Evolutionary conservation across 129 eudicot species (phyloP).

Genomic region (Flaveria robusta): DNA sequence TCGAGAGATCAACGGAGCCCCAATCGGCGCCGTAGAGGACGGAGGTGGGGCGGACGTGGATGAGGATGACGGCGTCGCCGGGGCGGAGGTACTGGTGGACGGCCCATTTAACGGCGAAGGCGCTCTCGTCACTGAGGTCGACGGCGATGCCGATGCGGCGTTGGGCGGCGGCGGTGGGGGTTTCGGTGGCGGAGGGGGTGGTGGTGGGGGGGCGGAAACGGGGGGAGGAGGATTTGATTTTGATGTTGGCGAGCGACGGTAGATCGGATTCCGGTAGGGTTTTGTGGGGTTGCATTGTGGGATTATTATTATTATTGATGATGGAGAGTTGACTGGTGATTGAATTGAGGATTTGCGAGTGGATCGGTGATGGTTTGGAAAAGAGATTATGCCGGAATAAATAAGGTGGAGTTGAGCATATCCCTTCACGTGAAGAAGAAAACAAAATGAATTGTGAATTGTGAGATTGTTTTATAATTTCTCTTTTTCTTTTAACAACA

Average conservation of each 20-base stretch:
- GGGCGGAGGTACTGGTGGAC: conserved; percentile 93
- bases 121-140: conserved; percentile 80
- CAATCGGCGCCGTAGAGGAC: conserved; percentile 97
- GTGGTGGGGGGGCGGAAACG: conserved; percentile 65
- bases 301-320: conserved; percentile 10
- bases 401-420: not conserved
- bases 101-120: conserved; percentile 95
- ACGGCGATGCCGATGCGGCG: conserved; percentile 92
- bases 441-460: too few relatives aligned
- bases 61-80: conserved; percentile 80
- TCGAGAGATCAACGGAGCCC: conserved; percentile 78
- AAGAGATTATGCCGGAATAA: conserved; percentile 9
- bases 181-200: conserved; percentile 57
- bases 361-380: not conserved
- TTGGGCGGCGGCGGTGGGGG: conserved; percentile 79
- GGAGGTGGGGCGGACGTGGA: conserved; percentile 95
- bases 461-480: too few relatives aligned
- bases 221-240: conserved; percentile 82
- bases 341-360: conserved; percentile 1
- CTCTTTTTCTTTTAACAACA: too few relatives aligned
- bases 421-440: too few relatives aligned
- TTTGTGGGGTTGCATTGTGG: conserved; percentile 45
- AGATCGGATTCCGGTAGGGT: conserved; percentile 60
- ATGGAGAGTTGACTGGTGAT: conserved; percentile 30
- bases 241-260: conserved; percentile 69